A percentile compares a stretch with the other conserved stretches of the same genome.
Conservation (phyloP, 2,329 filamentous ascomycete species). For the Xenoacremonium recifei region DNA sequence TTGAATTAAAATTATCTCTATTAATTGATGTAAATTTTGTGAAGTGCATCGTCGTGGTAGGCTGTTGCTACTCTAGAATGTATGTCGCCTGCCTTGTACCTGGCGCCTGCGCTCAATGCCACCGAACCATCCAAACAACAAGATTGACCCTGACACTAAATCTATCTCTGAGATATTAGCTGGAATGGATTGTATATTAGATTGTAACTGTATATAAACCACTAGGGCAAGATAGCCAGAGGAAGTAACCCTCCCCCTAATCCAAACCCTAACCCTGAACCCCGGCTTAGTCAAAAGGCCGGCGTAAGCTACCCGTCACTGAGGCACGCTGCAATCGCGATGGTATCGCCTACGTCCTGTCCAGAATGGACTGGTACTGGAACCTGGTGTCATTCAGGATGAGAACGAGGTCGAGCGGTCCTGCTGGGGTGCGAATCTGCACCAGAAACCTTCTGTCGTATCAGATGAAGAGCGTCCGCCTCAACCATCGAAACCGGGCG, state of each 20-base stretch:
- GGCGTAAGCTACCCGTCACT: no score
- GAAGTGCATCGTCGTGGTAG: background rate
- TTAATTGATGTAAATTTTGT: background rate
- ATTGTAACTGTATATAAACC: no score
- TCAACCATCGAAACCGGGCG: slow-evolving; percentile 31
- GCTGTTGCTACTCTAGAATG: background rate
- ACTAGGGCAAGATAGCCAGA: no score
- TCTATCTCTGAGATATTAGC: background rate
- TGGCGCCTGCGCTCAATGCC: background rate
- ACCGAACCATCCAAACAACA: background rate
- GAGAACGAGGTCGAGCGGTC: slow-evolving; percentile 14
- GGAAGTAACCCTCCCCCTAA: no score
- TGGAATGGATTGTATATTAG: no score
- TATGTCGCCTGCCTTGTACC: background rate
- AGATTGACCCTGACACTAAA: background rate
- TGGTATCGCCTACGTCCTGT: slow-evolving; percentile 35
- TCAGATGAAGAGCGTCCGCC: slow-evolving; percentile 39
- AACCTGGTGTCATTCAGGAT: slow-evolving; percentile 26
- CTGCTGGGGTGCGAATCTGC: slow-evolving; percentile 12
- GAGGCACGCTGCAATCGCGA: slow-evolving; percentile 25
- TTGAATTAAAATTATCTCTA: background rate
- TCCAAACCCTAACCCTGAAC: no score
- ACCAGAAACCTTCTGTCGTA: slow-evolving; percentile 39
- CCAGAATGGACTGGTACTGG: slow-evolving; percentile 39
- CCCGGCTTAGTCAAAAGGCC: no score